A percentile compares a stretch with the other conserved stretches of the same genome.
phyloP scores from a whole-genome alignment of 176 grass and related monocot genomes.

The Metroxylon sagu region DNA sequence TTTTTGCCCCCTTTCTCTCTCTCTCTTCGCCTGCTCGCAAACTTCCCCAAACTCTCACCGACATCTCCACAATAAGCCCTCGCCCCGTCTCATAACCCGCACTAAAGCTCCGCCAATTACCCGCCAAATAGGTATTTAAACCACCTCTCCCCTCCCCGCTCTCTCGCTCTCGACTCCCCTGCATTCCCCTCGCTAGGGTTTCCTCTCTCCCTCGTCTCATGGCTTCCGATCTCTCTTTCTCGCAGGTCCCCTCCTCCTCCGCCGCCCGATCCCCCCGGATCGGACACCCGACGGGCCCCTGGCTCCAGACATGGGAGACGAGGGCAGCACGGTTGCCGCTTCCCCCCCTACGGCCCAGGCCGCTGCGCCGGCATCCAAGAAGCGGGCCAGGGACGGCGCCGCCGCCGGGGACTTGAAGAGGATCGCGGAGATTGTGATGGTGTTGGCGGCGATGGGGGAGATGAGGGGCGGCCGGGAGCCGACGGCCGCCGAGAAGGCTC shows the following conservation, averaged over 20 bases:
- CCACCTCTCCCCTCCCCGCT: constrained; percentile 21
- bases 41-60: constrained; percentile 35
- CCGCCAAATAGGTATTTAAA: constrained; percentile 80
- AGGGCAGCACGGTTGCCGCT: neutral
- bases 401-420: constrained; percentile 41
- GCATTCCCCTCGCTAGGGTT: constrained; percentile 27
- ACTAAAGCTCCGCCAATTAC: constrained; percentile 28
- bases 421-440: constrained; percentile 97
- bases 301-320: constrained; percentile 15
- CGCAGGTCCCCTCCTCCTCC: constrained; percentile 34
- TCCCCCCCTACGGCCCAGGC: neutral
- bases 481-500: constrained; percentile 66
- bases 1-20: constrained; percentile 20
- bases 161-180: neutral
- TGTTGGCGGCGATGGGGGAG: constrained; percentile 67
- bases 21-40: constrained; percentile 13
- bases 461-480: constrained; percentile 69
- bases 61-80: constrained; percentile 26
- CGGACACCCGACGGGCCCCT: too few relatives aligned
- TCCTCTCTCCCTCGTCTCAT: neutral
- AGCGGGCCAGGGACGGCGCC: constrained; percentile 12
- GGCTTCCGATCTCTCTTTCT: neutral
- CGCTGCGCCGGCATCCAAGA: neutral
- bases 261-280: too few relatives aligned
- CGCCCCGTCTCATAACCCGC: constrained; percentile 21